phyloP scores from a whole-genome alignment of 78 protist genomes.

The slime mould (Dictyostelium discoideum) region DNA sequence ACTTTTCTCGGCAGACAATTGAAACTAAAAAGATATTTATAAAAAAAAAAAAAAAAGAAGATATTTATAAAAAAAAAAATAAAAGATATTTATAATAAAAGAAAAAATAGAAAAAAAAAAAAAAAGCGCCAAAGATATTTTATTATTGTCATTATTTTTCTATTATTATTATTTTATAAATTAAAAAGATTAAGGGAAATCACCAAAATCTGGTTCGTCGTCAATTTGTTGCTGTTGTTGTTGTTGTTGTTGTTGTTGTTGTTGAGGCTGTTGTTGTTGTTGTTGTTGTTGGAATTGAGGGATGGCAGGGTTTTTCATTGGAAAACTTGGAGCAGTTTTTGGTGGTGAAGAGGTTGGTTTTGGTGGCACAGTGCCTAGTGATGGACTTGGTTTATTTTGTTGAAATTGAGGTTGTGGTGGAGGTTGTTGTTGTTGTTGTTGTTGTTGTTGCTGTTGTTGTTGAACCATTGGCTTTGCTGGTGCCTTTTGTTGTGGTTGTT shows the following conservation, averaged over 20 bases:
- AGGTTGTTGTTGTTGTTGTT: background rate
- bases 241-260: background rate
- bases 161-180: background rate
- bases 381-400: background rate
- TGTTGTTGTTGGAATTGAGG: background rate
- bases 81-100: too few species aligned
- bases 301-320: background rate
- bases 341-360: background rate
- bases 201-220: background rate
- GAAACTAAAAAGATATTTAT: background rate
- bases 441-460: background rate
- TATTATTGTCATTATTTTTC: too few species aligned
- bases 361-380: background rate
- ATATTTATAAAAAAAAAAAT: background rate
- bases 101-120: too few species aligned
- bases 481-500: background rate
- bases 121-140: too few species aligned
- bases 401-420: background rate
- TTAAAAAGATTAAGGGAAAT: background rate
- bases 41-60: background rate
- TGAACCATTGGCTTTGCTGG: background rate
- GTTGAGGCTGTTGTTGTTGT: slow-evolving; percentile 2
- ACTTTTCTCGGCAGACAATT: background rate
- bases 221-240: slow-evolving; percentile 8
- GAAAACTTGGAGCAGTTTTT: background rate